Conservation (phyloP, 129 eudicot species). For the Tanacetum coccineum region DNA sequence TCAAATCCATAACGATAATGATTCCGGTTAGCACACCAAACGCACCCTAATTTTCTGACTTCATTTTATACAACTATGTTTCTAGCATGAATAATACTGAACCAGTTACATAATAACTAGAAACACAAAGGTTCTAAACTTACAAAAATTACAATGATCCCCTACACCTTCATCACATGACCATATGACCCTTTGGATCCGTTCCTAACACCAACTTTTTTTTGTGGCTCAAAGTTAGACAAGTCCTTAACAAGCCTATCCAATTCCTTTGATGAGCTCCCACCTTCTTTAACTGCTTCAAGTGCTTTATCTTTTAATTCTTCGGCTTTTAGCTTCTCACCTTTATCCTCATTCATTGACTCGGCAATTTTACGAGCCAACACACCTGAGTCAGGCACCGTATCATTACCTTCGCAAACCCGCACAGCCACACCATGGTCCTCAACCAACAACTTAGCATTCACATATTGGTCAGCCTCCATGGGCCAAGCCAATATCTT, state of each 20-base stretch:
- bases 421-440: constrained; percentile 46
- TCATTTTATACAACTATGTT: no score
- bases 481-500: constrained; percentile 79
- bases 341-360: constrained; percentile 36
- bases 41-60: no score
- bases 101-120: background rate
- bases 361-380: constrained; percentile 39
- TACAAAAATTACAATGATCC: background rate
- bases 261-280: constrained; percentile 51
- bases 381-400: constrained; percentile 51
- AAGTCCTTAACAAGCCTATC: constrained; percentile 51
- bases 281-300: constrained; percentile 54
- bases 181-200: background rate
- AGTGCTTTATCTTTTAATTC: constrained; percentile 49
- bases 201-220: background rate
- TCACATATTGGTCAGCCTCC: constrained; percentile 81
- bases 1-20: no score
- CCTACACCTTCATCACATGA: background rate
- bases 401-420: constrained; percentile 53
- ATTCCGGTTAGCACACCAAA: no score
- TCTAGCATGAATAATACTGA: no score
- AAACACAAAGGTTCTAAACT: background rate
- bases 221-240: constrained; percentile 19
- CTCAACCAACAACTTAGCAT: constrained; percentile 65
- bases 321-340: constrained; percentile 48